Conservation (phyloP, 495 filamentous ascomycete genomes). For the Daldinia caldariorum region DNA sequence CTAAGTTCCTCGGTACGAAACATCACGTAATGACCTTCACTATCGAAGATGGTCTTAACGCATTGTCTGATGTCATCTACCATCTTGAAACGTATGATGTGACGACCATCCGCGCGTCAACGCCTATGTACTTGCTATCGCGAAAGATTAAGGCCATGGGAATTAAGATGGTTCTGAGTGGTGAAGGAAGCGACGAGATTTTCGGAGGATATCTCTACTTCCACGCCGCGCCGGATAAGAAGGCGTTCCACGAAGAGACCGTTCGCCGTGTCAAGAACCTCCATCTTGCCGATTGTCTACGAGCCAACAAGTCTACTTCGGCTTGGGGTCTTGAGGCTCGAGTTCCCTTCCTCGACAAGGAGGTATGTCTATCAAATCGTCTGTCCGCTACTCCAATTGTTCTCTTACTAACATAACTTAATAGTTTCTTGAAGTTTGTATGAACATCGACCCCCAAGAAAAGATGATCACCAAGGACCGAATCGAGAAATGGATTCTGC, state of each 20-base stretch:
- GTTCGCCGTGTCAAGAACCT: conserved; percentile 93
- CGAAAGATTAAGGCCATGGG: conserved; percentile 99
- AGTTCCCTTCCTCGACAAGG: conserved; percentile 96
- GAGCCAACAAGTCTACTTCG: conserved; percentile 99
- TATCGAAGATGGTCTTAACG: conserved; percentile 94
- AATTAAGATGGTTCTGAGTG: conserved; percentile 98
- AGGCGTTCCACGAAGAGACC: conserved; percentile 92
- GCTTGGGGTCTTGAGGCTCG: conserved; percentile 98
- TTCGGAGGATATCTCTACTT: conserved; percentile 99
- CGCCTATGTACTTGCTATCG: conserved; percentile 96
- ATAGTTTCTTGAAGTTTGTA: conserved; percentile 86
- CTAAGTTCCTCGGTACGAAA: conserved; percentile 94
- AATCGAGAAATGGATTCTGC: conserved; percentile 97
- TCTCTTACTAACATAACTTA: conserved; percentile 17
- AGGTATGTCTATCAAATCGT: conserved; percentile 54
- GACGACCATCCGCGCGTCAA: conserved; percentile 97
- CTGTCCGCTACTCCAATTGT: background rate
- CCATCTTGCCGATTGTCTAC: conserved; percentile 91
- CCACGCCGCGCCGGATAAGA: conserved; percentile 89
- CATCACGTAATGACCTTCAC: conserved; percentile 99
- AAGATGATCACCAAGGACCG: conserved; percentile 93
- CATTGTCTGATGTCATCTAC: conserved; percentile 94
- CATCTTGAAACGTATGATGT: conserved; percentile 98
- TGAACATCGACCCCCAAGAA: conserved; percentile 91
- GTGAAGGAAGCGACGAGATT: conserved; percentile 96